These are phyloP conservation scores for Fusarium luffae DNA, from an alignment of 2,329 filamentous ascomycete species.

Conservation along the genomic window DNA sequence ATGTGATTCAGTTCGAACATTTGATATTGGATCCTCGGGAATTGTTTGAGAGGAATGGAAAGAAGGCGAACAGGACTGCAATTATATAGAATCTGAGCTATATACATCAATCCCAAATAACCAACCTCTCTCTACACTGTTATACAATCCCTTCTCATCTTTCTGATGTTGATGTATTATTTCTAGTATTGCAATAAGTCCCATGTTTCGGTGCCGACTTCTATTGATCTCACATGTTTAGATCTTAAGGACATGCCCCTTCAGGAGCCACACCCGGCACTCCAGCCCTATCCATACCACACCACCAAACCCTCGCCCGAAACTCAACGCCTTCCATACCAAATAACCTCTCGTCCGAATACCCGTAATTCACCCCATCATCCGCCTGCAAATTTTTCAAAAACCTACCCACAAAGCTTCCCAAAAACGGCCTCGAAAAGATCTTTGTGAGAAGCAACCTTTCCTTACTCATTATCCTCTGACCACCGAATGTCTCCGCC, in stretches of 20 bases:
- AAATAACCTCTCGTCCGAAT: neutral
- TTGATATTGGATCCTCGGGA: too few species aligned
- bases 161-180: too few species aligned
- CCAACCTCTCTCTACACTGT: too few species aligned
- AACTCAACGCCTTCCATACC: conserved; percentile 19
- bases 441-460: neutral
- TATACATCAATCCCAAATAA: too few species aligned
- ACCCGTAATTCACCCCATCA: conserved; percentile 15
- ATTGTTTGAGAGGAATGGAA: too few species aligned
- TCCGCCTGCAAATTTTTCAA: conserved; percentile 7
- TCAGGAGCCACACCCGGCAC: neutral
- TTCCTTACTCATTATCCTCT: neutral
- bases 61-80: too few species aligned
- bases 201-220: too few species aligned
- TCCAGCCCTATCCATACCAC: conserved; percentile 4
- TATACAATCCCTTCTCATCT: too few species aligned
- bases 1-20: too few species aligned
- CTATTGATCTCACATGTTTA: too few species aligned
- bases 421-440: conserved; percentile 7
- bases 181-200: too few species aligned
- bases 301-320: conserved; percentile 28
- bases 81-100: too few species aligned
- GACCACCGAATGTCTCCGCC: neutral
- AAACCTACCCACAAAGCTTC: conserved; percentile 18
- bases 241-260: neutral